Evolutionary conservation across 2,329 filamentous ascomycete species (phyloP).

Genomic region (Remersonia thermophila): DNA sequence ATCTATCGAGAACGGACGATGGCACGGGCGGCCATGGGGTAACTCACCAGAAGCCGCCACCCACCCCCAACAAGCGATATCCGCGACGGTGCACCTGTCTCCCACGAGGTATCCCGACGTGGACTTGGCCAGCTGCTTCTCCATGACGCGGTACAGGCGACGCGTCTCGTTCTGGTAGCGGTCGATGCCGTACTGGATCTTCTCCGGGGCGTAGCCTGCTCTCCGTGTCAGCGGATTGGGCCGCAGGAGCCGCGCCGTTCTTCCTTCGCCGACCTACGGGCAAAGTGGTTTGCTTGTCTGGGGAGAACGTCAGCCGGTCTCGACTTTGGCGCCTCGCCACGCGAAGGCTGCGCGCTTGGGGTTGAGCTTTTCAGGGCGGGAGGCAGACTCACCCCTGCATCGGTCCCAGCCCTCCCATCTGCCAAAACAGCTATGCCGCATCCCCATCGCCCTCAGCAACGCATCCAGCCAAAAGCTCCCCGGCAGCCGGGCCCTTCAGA

Average conservation of each 20-base stretch:
- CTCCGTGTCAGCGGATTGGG: not conserved
- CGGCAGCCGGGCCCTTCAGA: too few relatives aligned
- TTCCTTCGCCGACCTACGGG: slow-evolving; percentile 36
- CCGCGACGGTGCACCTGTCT: slow-evolving; percentile 59
- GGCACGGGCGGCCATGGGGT: not conserved
- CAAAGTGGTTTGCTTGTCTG: slow-evolving; percentile 70
- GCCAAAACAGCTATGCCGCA: slow-evolving; percentile 40
- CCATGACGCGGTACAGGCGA: slow-evolving; percentile 68
- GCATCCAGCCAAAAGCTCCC: not conserved
- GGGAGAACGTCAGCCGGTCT: too few relatives aligned
- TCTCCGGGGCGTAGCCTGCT: slow-evolving; percentile 62
- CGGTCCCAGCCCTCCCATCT: slow-evolving; percentile 71
- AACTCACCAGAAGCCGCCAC: slow-evolving; percentile 40
- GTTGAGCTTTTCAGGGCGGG: too few relatives aligned
- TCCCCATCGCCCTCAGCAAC: too few relatives aligned
- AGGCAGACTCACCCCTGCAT: slow-evolving; percentile 50
- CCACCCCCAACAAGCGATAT: slow-evolving; percentile 76
- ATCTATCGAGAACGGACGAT: not conserved
- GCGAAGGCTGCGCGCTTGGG: too few relatives aligned
- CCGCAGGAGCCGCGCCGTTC: not conserved
- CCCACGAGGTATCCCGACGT: slow-evolving; percentile 50
- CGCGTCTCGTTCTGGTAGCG: slow-evolving; percentile 74
- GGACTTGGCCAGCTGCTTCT: slow-evolving; percentile 53
- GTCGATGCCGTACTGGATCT: slow-evolving; percentile 70
- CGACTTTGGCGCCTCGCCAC: too few relatives aligned